These are phyloP conservation scores for Gloeostereum incarnatum DNA, from an alignment of 768 basidiomycete species.

Conservation along the genomic window DNA sequence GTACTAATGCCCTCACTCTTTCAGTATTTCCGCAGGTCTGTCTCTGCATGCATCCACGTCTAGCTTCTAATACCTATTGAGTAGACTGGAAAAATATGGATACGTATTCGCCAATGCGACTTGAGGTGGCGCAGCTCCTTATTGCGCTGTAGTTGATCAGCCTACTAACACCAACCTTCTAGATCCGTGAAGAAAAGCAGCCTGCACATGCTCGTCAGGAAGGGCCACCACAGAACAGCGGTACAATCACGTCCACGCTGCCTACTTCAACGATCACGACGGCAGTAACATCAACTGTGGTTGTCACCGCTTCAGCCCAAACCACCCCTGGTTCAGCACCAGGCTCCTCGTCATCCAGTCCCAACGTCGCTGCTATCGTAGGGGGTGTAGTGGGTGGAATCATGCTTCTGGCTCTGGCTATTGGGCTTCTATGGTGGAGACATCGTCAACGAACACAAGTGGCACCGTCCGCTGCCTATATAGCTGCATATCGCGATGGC, in stretches of 20 bases:
- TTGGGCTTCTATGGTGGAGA: conserved; percentile 7
- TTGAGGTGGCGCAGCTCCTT: too few species aligned
- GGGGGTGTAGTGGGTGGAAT: conserved; percentile 5
- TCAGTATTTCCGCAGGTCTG: too few species aligned
- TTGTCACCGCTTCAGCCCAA: neutral
- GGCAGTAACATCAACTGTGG: neutral
- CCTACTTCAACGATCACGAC: neutral
- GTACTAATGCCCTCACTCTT: too few species aligned
- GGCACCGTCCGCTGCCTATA: conserved; percentile 11
- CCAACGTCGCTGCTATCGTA: conserved; percentile 1
- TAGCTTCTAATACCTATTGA: too few species aligned
- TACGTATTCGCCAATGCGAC: too few species aligned
- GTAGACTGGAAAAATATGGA: too few species aligned
- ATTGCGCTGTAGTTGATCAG: too few species aligned
- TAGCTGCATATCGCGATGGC: conserved; percentile 7
- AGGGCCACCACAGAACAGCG: neutral
- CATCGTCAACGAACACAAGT: conserved; percentile 7
- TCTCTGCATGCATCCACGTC: too few species aligned
- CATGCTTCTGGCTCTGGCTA: neutral
- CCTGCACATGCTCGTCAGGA: neutral
- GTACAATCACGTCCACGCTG: neutral
- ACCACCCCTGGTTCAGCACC: neutral
- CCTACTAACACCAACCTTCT: too few species aligned
- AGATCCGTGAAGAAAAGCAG: neutral
- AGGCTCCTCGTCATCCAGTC: neutral